Conservation (phyloP, 176 grass and related monocot genomes). For the Aegilops longissima region DNA sequence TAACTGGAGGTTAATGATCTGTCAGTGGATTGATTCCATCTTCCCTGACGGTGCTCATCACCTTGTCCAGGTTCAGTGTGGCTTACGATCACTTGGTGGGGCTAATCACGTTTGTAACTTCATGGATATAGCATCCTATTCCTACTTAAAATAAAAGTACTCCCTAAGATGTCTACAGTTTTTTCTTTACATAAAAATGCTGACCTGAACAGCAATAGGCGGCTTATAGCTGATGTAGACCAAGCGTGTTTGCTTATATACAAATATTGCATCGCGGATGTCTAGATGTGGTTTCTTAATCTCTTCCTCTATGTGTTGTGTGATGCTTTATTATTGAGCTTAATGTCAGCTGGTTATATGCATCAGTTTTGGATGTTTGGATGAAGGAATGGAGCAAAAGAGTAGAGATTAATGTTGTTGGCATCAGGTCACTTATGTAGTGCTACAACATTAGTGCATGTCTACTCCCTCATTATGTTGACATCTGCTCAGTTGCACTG, state of each 20-base stretch:
- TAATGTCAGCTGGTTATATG: background rate
- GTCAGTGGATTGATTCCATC: background rate
- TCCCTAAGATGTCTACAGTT: background rate
- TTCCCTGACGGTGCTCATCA: background rate
- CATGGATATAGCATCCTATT: background rate
- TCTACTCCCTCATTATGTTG: background rate
- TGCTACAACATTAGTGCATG: background rate
- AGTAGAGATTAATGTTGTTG: too few relatives aligned
- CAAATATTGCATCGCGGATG: background rate
- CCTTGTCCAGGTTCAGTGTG: background rate
- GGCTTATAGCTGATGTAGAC: background rate
- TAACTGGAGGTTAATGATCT: background rate
- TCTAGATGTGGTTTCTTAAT: background rate
- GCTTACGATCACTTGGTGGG: background rate
- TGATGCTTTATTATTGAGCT: background rate
- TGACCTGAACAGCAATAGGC: background rate
- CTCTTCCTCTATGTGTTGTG: background rate
- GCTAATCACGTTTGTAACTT: background rate
- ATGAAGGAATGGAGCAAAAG: background rate
- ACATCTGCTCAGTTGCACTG: background rate
- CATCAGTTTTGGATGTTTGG: background rate
- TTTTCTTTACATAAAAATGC: background rate
- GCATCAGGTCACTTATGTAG: too few relatives aligned
- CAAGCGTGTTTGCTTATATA: background rate
- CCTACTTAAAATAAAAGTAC: background rate